Base-by-base conservation (phyloP, 2,329 filamentous ascomycete species). In the Clonostachys byssicola region DNA sequence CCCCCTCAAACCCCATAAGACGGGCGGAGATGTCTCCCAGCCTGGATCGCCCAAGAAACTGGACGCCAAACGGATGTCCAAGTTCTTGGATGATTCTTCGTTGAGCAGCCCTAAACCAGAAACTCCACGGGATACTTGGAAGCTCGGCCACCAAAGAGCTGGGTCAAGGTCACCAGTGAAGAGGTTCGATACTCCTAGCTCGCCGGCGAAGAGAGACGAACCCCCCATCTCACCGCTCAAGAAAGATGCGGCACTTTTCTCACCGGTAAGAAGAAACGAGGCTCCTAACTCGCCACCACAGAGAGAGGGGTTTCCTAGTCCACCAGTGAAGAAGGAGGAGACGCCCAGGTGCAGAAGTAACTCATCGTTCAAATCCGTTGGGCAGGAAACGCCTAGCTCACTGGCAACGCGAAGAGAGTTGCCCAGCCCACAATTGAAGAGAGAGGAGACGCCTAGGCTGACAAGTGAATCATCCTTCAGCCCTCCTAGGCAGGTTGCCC, bases 31-130 rank as follows among this genome's bases (percentile, higher is more conserved):
- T 30, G 54, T 51, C 13, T 66, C 73, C 1, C 71, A 74, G 49
- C 68, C 77, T 5, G 60, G 72, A 5, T 81, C 81, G 14, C 81
- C 83, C 2, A 73, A 70, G 49, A 82, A 84, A 55, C 64, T 84
- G 17, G 74, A 83, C 54, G 61, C 75, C 60, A 84, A 79, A 60
- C 71, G 80, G 46, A 74, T 83, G 63, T 84, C 81, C 3, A 72
- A 64, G 47, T 85, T 85, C 53, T 53, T 82, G 13, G 76, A 77
- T 48, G 73, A 76, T 40, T 55, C 66, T 18, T 56, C 50, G n/a
- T 43, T 53, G 2, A 47, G 49, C 23, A 48, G 47, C 20, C 57
- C 41, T 42, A 63, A 48, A 59, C 58, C 44, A 7, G 62, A 64
- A n/a, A 36, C 54, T 34, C 23, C 42, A 2, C 60, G 52, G 43